Conservation (phyloP, 768 basidiomycete genomes). For the Phanerodontia chrysosporium region DNA sequence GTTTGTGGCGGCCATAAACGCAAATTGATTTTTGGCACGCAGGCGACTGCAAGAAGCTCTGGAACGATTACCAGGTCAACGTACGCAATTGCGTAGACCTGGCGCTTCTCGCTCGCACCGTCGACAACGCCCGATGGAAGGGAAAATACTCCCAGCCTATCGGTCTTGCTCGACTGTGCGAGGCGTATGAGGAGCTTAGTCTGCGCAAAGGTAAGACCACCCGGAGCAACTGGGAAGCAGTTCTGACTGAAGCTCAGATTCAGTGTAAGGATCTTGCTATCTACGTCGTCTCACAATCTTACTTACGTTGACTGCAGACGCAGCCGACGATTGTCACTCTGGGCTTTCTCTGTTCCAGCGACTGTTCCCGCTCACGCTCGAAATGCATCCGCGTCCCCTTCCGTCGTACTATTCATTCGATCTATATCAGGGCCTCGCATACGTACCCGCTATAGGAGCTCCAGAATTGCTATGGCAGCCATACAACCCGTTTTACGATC, state of each 20-base stretch:
- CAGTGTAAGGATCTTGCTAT: slow-evolving; percentile 45
- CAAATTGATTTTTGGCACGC: not conserved
- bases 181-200: slow-evolving; percentile 48
- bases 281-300: not conserved
- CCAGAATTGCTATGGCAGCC: slow-evolving; percentile 41
- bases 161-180: slow-evolving; percentile 62
- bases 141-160: slow-evolving; percentile 59
- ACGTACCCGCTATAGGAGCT: slow-evolving; percentile 31
- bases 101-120: slow-evolving; percentile 61
- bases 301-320: slow-evolving; percentile 40
- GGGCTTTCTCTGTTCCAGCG: slow-evolving; percentile 50
- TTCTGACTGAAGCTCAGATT: slow-evolving; percentile 42
- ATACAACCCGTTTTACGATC: slow-evolving; percentile 66
- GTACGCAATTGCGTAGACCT: slow-evolving; percentile 62
- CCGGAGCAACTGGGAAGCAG: slow-evolving; percentile 66
- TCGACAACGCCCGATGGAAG: slow-evolving; percentile 70
- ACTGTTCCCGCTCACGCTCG: slow-evolving; percentile 39
- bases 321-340: slow-evolving; percentile 67
- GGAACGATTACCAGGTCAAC: slow-evolving; percentile 37
- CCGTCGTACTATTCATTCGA: slow-evolving; percentile 56
- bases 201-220: slow-evolving; percentile 58
- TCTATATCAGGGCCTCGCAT: slow-evolving; percentile 40
- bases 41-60: slow-evolving; percentile 72
- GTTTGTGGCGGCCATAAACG: not conserved
- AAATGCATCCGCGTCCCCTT: slow-evolving; percentile 31